phyloP scores from a whole-genome alignment of 2,329 filamentous ascomycete species.

The Epichloe gansuensis region DNA sequence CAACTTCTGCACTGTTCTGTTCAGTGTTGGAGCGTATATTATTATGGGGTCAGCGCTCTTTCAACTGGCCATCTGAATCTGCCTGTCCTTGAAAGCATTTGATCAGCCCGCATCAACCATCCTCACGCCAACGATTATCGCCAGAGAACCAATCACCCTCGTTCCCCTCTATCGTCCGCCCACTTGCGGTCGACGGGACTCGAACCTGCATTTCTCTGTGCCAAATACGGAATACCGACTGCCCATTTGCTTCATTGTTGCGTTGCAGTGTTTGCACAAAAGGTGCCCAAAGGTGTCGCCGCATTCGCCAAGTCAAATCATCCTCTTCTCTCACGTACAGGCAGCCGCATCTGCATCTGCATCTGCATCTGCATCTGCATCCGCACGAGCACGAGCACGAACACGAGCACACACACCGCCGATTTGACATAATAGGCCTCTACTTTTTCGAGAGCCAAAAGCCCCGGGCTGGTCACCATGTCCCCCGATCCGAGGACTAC shows the following conservation, averaged over 20 bases:
- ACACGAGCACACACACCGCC: conserved; percentile 1
- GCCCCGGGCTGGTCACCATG: conserved; percentile 13
- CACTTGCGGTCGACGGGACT: not conserved
- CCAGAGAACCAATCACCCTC: not conserved
- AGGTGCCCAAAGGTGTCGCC: not conserved
- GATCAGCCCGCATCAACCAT: not conserved
- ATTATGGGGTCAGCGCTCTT: too few species aligned
- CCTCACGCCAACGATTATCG: not conserved
- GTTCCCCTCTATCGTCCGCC: not conserved
- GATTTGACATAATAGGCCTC: not conserved
- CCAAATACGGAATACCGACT: not conserved
- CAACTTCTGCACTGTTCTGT: too few species aligned
- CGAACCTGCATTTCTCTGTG: too few species aligned
- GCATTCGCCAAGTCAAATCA: not conserved
- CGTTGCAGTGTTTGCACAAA: not conserved
- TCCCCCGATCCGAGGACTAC: conserved; percentile 13
- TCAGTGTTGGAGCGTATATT: too few species aligned
- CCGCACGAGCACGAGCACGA: not conserved
- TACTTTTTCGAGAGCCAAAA: not conserved
- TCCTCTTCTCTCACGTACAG: not conserved
- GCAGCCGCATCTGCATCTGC: too few species aligned
- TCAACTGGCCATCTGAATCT: not conserved
- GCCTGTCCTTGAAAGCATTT: not conserved
- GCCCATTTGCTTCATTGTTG: not conserved
- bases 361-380: not conserved